Evolutionary conservation across 2,329 filamentous ascomycete genomes (phyloP), one percentile per base, ranked within the genome.

Genomic region (Didymella sp.): DNA sequence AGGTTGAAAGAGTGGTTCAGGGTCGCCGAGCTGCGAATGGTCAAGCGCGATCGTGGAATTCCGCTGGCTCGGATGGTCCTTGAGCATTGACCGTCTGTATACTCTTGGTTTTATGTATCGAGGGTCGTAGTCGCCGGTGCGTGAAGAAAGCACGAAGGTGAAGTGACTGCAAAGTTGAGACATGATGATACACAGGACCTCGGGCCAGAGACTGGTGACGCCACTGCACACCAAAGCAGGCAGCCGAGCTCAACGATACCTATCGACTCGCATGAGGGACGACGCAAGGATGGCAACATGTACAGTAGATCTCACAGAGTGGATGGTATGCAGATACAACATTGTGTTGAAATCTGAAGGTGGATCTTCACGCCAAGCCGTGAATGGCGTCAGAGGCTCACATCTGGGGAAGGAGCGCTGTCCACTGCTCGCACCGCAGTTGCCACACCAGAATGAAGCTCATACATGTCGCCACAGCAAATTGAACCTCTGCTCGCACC

Each of bases 341-440:
- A 19, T 49, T 37, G 25, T 40, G 49, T 46, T 46, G 49, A 41
- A 31, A 21, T 13, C 31, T 37, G 31, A 24, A 43, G 38, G 35
- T 15, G 17, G 19, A 19, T 5, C 21, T 12, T 42, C 22, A 9
- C 12, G 54, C 54, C 48, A 57, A 53, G 49, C 11, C 17, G 17
- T 13, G 33, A 5, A 58, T 53, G 42, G 45, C 55, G 55, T 58
- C 55, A 58, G 55, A 53, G 49, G 47, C 37, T 51, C 43, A n/a
- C 27, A 21, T 33, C 35, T 44, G 48, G 44, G 38, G 43, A 47
- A 17, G 48, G 31, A 48, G 48, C 24, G 46, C n/a, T 30, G 37
- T 15, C 24, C 31, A 24, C 25, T 38, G 40, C 37, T 38, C 42
- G 19, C 41, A 8, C 43, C 21, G 28, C 37, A 28, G 12, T 31